A percentile compares a stretch with the other conserved stretches of the same genome.
Conservation (phyloP, 768 basidiomycete species). For the Terana coerulea region DNA sequence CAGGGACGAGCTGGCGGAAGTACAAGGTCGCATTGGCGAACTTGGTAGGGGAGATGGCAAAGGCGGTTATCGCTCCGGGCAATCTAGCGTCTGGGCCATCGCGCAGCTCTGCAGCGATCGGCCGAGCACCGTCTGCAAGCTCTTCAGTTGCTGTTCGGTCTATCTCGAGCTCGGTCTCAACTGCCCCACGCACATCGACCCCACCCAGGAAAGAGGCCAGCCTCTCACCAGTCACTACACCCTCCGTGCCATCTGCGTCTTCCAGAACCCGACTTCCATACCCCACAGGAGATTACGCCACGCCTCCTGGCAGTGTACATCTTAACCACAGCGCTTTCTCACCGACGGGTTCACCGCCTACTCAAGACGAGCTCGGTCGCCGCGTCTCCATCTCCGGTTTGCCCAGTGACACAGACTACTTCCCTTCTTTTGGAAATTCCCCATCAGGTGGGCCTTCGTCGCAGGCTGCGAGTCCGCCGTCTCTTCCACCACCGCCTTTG, state of each 20-base stretch:
- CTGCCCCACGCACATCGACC: constrained; percentile 25
- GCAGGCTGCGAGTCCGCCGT: constrained; percentile 18
- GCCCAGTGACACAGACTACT: constrained; percentile 24
- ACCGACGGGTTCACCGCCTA: constrained; percentile 49
- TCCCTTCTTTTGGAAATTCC: constrained; percentile 7
- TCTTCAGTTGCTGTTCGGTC: constrained; percentile 43
- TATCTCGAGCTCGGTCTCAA: constrained; percentile 26
- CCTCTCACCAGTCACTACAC: constrained; percentile 54
- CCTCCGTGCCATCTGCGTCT: constrained; percentile 35
- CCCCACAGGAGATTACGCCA: constrained; percentile 79
- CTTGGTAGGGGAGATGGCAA: constrained; percentile 81
- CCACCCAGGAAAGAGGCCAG: constrained; percentile 56
- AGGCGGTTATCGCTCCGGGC: constrained; percentile 51
- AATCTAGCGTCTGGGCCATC: constrained; percentile 51
- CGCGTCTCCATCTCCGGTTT: constrained; percentile 50
- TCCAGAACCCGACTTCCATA: constrained; percentile 67
- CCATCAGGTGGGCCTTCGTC: constrained; percentile 23
- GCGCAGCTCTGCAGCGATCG: constrained; percentile 39
- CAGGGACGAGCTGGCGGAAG: constrained; percentile 65
- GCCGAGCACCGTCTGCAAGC: constrained; percentile 43
- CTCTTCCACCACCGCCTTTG: constrained; percentile 41
- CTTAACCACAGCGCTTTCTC: constrained; percentile 40
- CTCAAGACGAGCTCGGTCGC: constrained; percentile 24
- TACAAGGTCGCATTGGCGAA: constrained; percentile 70
- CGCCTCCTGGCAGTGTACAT: constrained; percentile 46